A percentile compares a stretch with the other conserved stretches of the same genome.
Evolutionary conservation across 768 basidiomycete species (phyloP).

Genomic region (Boletellus ananas): DNA sequence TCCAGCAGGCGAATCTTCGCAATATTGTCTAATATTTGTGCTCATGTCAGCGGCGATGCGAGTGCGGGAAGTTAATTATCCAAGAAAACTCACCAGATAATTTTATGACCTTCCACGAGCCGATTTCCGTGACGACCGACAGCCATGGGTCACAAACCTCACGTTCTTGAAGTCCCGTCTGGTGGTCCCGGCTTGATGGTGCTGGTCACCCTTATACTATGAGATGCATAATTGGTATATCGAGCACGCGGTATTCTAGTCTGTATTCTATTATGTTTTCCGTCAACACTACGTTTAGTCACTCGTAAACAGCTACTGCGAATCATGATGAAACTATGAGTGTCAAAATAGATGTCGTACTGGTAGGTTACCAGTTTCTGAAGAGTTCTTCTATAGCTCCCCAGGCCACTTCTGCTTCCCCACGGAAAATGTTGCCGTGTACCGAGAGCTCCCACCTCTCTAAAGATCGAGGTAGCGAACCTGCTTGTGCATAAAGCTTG

Average conservation of each 20-base stretch:
- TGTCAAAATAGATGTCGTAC: neutral
- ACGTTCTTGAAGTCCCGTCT: no score
- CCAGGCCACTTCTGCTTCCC: constrained; percentile 14
- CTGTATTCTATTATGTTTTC: neutral
- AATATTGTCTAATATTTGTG: neutral
- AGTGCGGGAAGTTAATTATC: neutral
- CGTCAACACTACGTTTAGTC: neutral
- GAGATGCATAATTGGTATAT: neutral
- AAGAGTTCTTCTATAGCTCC: constrained; percentile 10
- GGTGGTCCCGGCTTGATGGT: neutral
- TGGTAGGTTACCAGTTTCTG: neutral
- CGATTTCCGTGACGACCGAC: neutral
- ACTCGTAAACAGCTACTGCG: neutral
- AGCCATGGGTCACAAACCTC: no score
- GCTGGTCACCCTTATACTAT: constrained; percentile 1
- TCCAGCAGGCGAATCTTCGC: no score
- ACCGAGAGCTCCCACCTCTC: neutral
- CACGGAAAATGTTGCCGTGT: constrained; percentile 4
- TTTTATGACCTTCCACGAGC: neutral
- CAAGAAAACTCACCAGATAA: neutral
- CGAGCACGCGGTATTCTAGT: neutral
- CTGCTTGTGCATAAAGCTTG: neutral
- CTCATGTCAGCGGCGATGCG: constrained; percentile 6
- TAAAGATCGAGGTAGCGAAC: neutral
- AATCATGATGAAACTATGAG: neutral